These are phyloP conservation scores for Aspergillus pseudonomiae DNA, from an alignment of 2,329 filamentous ascomycete species.

Conservation along the genomic window DNA sequence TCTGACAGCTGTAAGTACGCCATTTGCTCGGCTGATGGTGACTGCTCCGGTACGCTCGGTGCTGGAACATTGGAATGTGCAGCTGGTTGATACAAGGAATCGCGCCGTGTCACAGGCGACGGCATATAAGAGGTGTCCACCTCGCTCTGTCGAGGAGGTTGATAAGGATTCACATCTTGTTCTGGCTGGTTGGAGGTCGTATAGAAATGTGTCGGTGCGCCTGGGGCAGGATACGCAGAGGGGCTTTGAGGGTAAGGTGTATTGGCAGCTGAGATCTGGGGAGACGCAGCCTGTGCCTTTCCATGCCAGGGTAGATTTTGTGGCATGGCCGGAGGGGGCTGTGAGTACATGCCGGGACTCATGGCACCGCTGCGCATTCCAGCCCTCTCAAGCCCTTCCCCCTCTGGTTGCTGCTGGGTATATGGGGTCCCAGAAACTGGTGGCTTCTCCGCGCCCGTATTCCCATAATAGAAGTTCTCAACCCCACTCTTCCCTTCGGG, in stretches of 20 bases:
- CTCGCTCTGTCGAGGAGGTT: constrained; percentile 22
- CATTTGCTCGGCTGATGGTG: constrained; percentile 17
- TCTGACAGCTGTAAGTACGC: constrained; percentile 23
- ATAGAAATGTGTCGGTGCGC: constrained; percentile 24
- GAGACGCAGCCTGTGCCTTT: constrained; percentile 24
- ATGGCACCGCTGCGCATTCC: constrained; percentile 17
- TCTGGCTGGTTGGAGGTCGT: constrained; percentile 17
- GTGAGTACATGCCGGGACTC: constrained; percentile 26
- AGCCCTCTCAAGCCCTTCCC: constrained; percentile 16
- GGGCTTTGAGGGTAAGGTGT: constrained; percentile 20
- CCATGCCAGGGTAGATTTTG: constrained; percentile 27
- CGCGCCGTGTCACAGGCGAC: constrained; percentile 25
- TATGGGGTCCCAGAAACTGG: constrained; percentile 55
- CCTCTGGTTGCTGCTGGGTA: constrained; percentile 44
- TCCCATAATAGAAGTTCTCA: constrained; percentile 82
- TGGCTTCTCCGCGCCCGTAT: constrained; percentile 55
- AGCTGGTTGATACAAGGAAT: constrained; percentile 29
- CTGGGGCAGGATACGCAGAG: constrained; percentile 20
- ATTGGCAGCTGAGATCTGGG: constrained; percentile 20
- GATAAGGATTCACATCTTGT: constrained; percentile 22
- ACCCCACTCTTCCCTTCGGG: constrained; percentile 56
- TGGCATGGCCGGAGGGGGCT: constrained; percentile 18
- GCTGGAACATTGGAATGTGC: constrained; percentile 11
- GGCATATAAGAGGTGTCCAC: constrained; percentile 23
- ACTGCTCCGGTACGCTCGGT: constrained; percentile 21